Base-by-base conservation (phyloP, 139 green algal genomes). In the Helicosporidium sp. region DNA sequence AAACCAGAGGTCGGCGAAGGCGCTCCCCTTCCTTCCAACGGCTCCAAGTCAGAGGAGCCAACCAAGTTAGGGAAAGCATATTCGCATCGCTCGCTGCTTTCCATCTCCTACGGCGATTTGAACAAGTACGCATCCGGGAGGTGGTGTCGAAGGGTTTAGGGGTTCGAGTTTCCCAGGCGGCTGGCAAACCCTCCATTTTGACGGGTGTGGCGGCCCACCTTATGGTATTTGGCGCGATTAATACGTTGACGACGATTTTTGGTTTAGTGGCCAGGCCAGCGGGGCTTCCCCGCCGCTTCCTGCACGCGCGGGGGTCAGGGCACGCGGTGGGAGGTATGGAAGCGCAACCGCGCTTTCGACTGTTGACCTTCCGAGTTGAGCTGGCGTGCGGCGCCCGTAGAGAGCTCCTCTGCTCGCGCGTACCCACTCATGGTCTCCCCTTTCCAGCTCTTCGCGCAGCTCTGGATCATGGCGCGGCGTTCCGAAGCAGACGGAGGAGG, bases 401-500 rank as follows among this genome's bases (percentile, higher is more conserved):
- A 37, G 1, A 10, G 10, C 24, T 12, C 41, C 13, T 2, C 1
- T 1, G 13, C 41, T 2, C 13, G 41, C 41, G 10, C 13, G 10
- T 47, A 2, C 25, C 41, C 24, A 35, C 41, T 29, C 17, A 3
- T 26, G 12, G 5, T 13, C 28, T 13, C 1, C 39, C 29, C 2
- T 17, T 33, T 31, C 33, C 19, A 3, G 3, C 36, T 43, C 5
- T 43, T 8, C 23, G 16, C 10, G 40, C 51, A 54, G 54, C 19
- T 37, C 37, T 7, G 20, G 45, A 7, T 37, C 26, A 7, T 50
- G 49, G 17, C 5, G 53, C 41, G 60, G 60, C 5, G 60, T 68
- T 20, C 60, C 60, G 28, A 58, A 59, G 33, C 53, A 41, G 24
- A 50, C 53, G 1, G 46, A 41, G 17, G 60, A 62, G 34, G 27